Base-by-base conservation (phyloP, 2,329 filamentous ascomycete genomes). In the Pyrenophora seminiperda region DNA sequence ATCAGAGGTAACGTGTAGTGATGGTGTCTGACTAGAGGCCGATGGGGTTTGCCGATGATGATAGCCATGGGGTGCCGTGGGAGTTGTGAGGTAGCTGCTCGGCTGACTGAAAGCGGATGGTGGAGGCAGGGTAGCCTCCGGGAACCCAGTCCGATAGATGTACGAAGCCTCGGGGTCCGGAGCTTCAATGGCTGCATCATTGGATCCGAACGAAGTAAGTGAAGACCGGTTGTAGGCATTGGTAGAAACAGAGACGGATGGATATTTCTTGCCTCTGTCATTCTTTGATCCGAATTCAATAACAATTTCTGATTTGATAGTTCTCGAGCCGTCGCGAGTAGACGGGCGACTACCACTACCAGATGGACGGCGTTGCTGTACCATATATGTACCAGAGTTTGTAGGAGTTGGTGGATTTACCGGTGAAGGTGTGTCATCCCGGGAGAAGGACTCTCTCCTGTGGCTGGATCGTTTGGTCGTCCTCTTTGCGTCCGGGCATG, bases 371-470 rank as follows among this genome's bases (percentile, higher is more conserved):
- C 63, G 65, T 39, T 54, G 36, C 33, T 70, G 56, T 1, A 65
- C 59, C 3, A 63, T 31, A 44, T 65, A 68, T 39, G 61, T 60
- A 4, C 58, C 60, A 9, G 54, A 48, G 7, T 57, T 59, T 15
- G 55, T 61, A 1, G 70, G 68, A 3, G 69, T 72, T 14, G 67
- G 57, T n/a, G 70, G 70, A 32, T 65, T 64, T 44, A 61, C 55
- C 7, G 68, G 70, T 22, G 68, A 71, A 3, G 67, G 59, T 1
- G 63, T 62, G 10, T 63, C 59, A 27, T 68, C 63, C 31, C 62
- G 65, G 24, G 54, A 46, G 11, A 53, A 42, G 2, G 49, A 43
- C 14, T 43, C 51, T 14, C 42, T 58, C 20, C 60, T 53, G 15
- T 59, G 48, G 13, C 47, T 51, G 53, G 70, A 69, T 31, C 69